Base-by-base conservation (phyloP, 23 red algal species). In the Gracilaria domingensis region DNA sequence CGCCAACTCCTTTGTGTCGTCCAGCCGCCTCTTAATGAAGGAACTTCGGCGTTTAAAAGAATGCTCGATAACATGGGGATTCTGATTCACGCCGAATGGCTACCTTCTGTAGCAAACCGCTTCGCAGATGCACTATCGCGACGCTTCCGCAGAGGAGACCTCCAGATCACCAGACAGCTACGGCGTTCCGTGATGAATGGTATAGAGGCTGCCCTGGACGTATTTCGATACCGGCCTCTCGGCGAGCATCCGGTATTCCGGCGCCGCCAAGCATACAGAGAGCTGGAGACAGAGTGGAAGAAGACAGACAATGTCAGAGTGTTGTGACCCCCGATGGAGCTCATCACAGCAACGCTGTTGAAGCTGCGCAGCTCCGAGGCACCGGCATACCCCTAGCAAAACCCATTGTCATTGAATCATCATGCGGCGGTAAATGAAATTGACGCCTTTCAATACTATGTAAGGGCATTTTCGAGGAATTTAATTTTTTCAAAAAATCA, bases 121-220 rank as follows among this genome's bases (percentile, higher is more conserved):
- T 85, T 67, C 57, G 81, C 80, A 4, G 54, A 84, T 51, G 40
- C 42, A 4, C 55, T 66, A 11, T 84, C 80, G 59, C 80, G 80
- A 45, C 42, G 36, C 6, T 45, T 76, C 37, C 71, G 7, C 8
- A 5, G 42, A 5, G 71, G 42, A 8, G 75, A 80, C 75, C 38
- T 51, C 23, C 44, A 21, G 75, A 80, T 80, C 4, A 8, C 4
- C 5, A 5, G 57, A 3, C 69, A 76, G 56, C 67, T 89, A 4
- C 11, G 65, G 29, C 65, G 35, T 70, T 70, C 65, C 65, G 65
- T 70, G 4, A 11, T 37, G 65, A 4, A 4, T 70, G 65, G 65
- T 37, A 70, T 35, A 29, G 4, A 35, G 4, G 65, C 65, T 36
- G 26, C 65, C 4, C 12, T 70, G 26, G 65, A 70, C 20, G 13